phyloP scores from a whole-genome alignment of 1,284 basidiomycete species.

The Meira miltonrushii region DNA sequence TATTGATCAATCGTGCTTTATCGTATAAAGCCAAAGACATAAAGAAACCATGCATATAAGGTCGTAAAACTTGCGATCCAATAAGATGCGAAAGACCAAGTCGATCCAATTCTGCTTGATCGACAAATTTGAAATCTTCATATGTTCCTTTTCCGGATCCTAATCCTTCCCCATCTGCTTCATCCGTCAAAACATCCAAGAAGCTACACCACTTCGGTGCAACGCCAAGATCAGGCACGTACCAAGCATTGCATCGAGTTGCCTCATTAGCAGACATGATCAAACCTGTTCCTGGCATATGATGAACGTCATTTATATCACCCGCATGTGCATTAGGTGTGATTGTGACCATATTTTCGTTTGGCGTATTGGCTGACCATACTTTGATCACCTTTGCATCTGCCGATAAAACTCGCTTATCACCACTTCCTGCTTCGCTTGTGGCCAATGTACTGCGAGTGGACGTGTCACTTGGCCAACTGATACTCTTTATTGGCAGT shows the following conservation, averaged over 20 bases:
- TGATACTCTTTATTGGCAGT: constrained; percentile 75
- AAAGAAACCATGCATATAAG: constrained; percentile 99
- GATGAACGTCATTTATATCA: constrained; percentile 57
- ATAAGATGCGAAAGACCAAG: constrained; percentile 76
- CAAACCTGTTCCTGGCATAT: constrained; percentile 48
- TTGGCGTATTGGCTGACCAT: constrained; percentile 69
- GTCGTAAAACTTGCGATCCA: constrained; percentile 88
- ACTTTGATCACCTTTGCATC: constrained; percentile 52
- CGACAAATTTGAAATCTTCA: constrained; percentile 96
- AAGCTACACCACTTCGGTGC: constrained; percentile 96
- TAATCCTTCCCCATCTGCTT: constrained; percentile 79
- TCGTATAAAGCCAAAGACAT: constrained; percentile 91
- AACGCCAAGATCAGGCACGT: constrained; percentile 90
- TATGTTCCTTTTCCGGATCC: constrained; percentile 60
- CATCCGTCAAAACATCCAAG: constrained; percentile 83
- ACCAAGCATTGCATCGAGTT: constrained; percentile 56
- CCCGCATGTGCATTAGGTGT: constrained; percentile 83
- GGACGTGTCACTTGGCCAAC: constrained; percentile 71
- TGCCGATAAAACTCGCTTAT: constrained; percentile 41
- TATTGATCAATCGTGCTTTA: constrained; percentile 86
- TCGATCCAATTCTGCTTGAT: constrained; percentile 74
- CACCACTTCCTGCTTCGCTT: constrained; percentile 17
- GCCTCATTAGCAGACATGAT: constrained; percentile 48
- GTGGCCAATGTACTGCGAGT: constrained; percentile 13
- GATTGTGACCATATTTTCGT: constrained; percentile 82